Evolutionary conservation across 1,139 yeast species (phyloP), one percentile per base, ranked within the genome.

Genomic region (Yamadazyma mexicana): DNA sequence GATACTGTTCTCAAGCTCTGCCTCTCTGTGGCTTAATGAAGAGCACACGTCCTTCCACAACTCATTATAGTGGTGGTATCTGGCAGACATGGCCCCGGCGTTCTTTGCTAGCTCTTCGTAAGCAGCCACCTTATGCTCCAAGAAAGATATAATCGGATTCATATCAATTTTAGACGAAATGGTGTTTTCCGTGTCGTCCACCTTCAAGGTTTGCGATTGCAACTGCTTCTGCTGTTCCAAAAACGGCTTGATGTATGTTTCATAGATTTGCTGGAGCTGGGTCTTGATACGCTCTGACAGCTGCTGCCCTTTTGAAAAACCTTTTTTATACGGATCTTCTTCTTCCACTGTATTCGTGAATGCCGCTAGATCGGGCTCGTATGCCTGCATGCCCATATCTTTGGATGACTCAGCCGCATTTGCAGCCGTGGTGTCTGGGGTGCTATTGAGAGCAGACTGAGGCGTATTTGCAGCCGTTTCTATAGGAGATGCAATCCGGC

Each of bases 21-120:
- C 47, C 42, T 69, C 75, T 35, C 61, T 61, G 3, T 47, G 33
- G n/a, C 52, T 53, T 30, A 70, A 45, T n/a, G 55, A 47, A 2
- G 53, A 58, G 17, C 68, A 54, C 0, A 65, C 50, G 35, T 73
- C 77, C 15, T 58, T 56, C 74, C 82, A 72, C 3, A 64, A 53
- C 0, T 59, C 42, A 1, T 59, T 53, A 41, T 53, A 56, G 27
- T 60, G 57, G 40, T 67, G 73, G 46, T 50, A 69, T 0, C 45
- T 35, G 3, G 64, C 54, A 1, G 75, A 64, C 33, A 50, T 46
- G 10, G 43, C 46, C 0, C 74, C 64, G 0, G 68, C 46, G 14
- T 51, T 46, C 2, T 49, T 44, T 3, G 58, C 50, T 31, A 64
- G 46, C 34, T 58, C 66, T 8, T 51, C 49, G 25, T 66, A 51